A percentile compares a stretch with the other conserved stretches of the same genome.
These are phyloP conservation scores for Saccharomyces jurei DNA, from an alignment of 805 yeast species.

Conservation along the genomic window DNA sequence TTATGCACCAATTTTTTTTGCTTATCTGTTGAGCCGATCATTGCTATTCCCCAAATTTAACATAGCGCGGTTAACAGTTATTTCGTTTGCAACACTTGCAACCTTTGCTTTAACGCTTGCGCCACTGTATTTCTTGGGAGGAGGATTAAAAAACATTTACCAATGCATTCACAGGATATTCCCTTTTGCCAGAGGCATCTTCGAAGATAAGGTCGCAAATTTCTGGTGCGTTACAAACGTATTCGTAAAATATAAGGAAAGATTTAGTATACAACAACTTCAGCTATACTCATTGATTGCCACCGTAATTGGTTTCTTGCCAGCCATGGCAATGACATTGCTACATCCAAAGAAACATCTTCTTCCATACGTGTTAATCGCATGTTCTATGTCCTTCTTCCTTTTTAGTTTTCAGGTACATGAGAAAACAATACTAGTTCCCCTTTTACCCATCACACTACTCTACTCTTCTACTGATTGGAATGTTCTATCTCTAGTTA, in stretches of 20 bases:
- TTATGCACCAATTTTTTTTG: slow-evolving; percentile 83
- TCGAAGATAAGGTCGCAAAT: slow-evolving; percentile 96
- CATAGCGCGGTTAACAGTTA: slow-evolving; percentile 47
- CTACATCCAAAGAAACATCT: slow-evolving; percentile 44
- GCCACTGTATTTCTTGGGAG: slow-evolving; percentile 52
- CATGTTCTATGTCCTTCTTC: slow-evolving; percentile 80
- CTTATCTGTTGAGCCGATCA: slow-evolving; percentile 57
- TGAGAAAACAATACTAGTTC: slow-evolving; percentile 84
- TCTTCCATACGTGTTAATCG: slow-evolving; percentile 66
- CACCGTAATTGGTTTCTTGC: slow-evolving; percentile 47
- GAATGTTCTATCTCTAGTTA: slow-evolving; percentile 59
- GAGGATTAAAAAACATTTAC: slow-evolving; percentile 29
- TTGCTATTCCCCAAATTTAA: slow-evolving; percentile 36
- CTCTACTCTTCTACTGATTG: slow-evolving; percentile 46
- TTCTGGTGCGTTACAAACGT: slow-evolving; percentile 94
- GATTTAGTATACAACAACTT: slow-evolving; percentile 49
- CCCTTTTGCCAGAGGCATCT: slow-evolving; percentile 87
- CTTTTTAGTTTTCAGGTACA: slow-evolving; percentile 93
- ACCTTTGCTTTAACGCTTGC: slow-evolving; percentile 44
- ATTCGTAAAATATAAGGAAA: slow-evolving; percentile 55
- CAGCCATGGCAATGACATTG: slow-evolving; percentile 46
- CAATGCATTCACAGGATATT: slow-evolving; percentile 69
- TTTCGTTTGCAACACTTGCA: slow-evolving; percentile 55
- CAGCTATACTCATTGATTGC: slow-evolving; percentile 48
- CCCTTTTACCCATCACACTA: slow-evolving; percentile 76